Conservation (phyloP, 768 basidiomycete species). For the Tricholoma hemisulphureum region DNA sequence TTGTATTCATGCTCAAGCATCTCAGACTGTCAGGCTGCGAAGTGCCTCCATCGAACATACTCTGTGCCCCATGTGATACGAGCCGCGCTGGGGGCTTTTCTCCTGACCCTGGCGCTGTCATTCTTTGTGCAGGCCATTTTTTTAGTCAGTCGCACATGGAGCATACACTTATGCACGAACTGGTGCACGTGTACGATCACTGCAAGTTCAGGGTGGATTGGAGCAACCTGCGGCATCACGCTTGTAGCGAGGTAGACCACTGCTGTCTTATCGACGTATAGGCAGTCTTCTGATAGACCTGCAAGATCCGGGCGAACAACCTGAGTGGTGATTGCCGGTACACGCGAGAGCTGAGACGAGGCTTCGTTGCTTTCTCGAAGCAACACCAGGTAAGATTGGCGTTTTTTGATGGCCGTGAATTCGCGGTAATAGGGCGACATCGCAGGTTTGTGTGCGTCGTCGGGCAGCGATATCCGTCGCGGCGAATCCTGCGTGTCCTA, state of each 20-base stretch:
- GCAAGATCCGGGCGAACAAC: constrained; percentile 91
- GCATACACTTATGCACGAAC: constrained; percentile 88
- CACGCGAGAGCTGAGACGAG: constrained; percentile 75
- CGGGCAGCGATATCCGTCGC: constrained; percentile 80
- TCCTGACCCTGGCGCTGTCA: constrained; percentile 72
- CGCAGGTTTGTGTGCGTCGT: constrained; percentile 84
- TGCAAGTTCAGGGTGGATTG: constrained; percentile 93
- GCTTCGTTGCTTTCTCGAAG: constrained; percentile 79
- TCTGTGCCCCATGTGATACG: constrained; percentile 81
- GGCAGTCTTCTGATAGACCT: constrained; percentile 1
- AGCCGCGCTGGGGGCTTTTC: constrained; percentile 78
- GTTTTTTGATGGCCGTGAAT: constrained; percentile 7
- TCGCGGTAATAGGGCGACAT: background rate
- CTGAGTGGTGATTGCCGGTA: constrained; percentile 92
- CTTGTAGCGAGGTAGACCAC: constrained; percentile 90
- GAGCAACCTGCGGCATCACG: constrained; percentile 88
- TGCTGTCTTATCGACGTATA: background rate
- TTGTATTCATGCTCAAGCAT: constrained; percentile 92
- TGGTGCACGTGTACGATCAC: constrained; percentile 94
- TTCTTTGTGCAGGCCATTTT: constrained; percentile 85
- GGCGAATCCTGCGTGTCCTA: constrained; percentile 77
- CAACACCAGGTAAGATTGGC: constrained; percentile 77
- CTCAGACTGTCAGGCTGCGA: constrained; percentile 72
- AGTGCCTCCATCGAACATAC: constrained; percentile 68
- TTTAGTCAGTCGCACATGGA: constrained; percentile 86